Evolutionary conservation across 164 flowering plant species (phyloP), one percentile per base, ranked within the genome.

Genomic region (Amborella trichopoda): DNA sequence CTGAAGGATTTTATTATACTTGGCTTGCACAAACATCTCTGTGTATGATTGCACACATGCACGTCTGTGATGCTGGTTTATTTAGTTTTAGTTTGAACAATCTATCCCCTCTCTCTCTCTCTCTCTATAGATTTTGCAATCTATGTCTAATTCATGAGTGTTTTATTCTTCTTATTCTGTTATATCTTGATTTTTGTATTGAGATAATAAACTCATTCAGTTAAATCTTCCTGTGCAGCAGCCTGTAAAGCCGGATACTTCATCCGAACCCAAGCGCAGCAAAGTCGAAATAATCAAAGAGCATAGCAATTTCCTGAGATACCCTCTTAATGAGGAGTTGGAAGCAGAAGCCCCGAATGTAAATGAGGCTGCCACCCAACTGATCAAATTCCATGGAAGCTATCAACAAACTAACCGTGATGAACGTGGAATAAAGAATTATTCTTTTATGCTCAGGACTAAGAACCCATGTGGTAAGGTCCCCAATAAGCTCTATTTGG

Each of bases 321-420:
- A 80, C 49, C 99, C 96, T 44, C 85, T 93, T 20, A 93, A 88
- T 38, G 99, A 88, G 77, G 99, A 93, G 66, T 50, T 93, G 55
- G 42, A 75, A 44, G 74, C 84, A 3, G 99, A 88, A 54, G 79
- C 91, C 19, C 80, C 96, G 2, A 77, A 77, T 54, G 59, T 88
- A 26, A 93, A 83, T 64, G 99, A 93, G 66, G 62, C 83, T 51
- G 94, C 96, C 32, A 76, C 82, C 18, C 99, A 93, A 57, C 34
- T 93, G 54, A 93, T 93, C 64, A 93, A 93, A 73, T 93, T 93
- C 60, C 99, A 93, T 63, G 99, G 99, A 56, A 93, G 99, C 72
- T 93, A 93, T 62, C 88, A 74, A 47, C 99, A 93, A 67, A 60
- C 71, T 45, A 68, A 93, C 55, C 70, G 99, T 55, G 95, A 83